Percentiles rank a stretch among this genome's conserved stretches.
Conservation (phyloP, 2,329 filamentous ascomycete species). For the Clathrospora elynae region DNA sequence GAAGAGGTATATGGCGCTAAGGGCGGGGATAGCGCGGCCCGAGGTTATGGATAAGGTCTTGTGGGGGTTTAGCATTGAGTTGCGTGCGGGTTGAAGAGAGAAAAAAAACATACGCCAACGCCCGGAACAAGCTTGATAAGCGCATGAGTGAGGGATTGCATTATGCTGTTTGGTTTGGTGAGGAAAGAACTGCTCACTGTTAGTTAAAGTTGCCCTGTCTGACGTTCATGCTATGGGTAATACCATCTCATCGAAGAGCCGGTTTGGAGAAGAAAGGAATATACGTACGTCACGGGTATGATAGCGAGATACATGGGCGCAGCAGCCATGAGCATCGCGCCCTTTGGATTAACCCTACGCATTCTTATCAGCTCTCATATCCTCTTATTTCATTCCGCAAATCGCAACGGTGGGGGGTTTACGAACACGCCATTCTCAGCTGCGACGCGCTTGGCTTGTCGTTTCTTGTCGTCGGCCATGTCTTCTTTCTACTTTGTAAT, state of each 20-base stretch:
- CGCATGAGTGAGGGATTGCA: slow-evolving; percentile 28
- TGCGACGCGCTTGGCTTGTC: slow-evolving; percentile 21
- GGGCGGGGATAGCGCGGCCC: slow-evolving; percentile 30
- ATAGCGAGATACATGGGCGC: slow-evolving; percentile 29
- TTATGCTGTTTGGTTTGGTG: slow-evolving; percentile 27
- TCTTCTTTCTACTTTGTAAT: no score
- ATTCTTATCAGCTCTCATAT: background rate
- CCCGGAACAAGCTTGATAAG: slow-evolving; percentile 29
- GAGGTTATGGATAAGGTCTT: slow-evolving; percentile 23
- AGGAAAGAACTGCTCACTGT: slow-evolving; percentile 16
- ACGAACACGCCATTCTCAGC: slow-evolving; percentile 27
- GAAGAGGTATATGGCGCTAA: slow-evolving; percentile 28
- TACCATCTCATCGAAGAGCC: no score
- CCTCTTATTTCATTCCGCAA: background rate
- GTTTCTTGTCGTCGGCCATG: slow-evolving; percentile 30
- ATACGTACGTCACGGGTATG: slow-evolving; percentile 24
- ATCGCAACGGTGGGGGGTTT: no score
- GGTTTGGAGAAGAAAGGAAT: background rate
- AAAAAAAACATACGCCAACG: slow-evolving; percentile 16
- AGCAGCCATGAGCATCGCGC: slow-evolving; percentile 18
- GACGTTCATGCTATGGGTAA: no score
- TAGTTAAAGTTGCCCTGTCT: background rate
- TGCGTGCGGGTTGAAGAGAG: no score
- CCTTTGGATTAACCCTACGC: slow-evolving; percentile 24
- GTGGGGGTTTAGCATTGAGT: background rate